Evolutionary conservation across 164 flowering plant genomes (phyloP), one percentile per base, ranked within the genome.

Genomic region (grape (Vitis vinifera)): DNA sequence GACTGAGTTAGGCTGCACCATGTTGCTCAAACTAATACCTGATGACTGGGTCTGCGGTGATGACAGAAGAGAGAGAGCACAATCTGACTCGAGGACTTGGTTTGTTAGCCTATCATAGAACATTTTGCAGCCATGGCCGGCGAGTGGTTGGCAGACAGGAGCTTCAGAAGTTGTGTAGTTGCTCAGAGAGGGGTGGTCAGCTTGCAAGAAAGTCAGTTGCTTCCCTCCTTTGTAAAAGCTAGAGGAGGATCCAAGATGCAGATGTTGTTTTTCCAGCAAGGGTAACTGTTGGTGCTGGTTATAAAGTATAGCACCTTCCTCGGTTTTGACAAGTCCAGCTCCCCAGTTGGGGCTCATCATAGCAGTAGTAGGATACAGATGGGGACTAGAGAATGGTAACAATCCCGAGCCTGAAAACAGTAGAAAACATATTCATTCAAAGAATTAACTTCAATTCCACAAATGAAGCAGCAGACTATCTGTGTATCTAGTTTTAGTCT

Each of bases 21-120:
- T 62, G 62, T 71, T 82, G 71, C 68, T 75, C 70, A 80, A 65
- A 67, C 74, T 72, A 66, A 72, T 73, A 63, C 81, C 79, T 23
- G 84, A 72, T 64, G 80, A 73, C 67, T 76, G 89, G 57, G 77
- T 69, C 56, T 67, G 75, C 13, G 80, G 81, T 52, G 86, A 82
- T 88, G 94, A 89, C 94, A 89, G 94, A 88, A 89, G 91, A 89
- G 94, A 88, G 94, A 89, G 94, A 89, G 94, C 94, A 88, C 91
- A 82, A 72, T 86, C 85, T 31, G 89, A 76, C 71, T 84, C 84
- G 0, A 65, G 75, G 64, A 73, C 77, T 70, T 63, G 79, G 64
- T 63, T 69, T 31, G 77, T 67, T 65, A 80, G 61, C 73, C 79
- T 75, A 67, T 81, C 77, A n/a, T 69, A 62, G 68, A 78, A 79